phyloP scores from a whole-genome alignment of 768 basidiomycete species.

The Tylopilus felleus region DNA sequence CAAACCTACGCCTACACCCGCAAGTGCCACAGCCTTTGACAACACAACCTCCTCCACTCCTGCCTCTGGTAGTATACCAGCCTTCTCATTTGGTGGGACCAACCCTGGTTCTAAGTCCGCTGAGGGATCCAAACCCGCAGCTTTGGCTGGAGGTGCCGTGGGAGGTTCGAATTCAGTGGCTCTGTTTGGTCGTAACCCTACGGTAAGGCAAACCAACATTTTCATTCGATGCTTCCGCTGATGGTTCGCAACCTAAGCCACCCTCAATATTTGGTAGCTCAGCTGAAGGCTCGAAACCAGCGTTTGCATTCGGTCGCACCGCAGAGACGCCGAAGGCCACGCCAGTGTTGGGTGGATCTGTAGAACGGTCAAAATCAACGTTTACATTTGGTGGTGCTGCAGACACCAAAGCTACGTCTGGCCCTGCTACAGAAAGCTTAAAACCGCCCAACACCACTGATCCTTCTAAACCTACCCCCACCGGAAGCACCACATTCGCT shows the following conservation, averaged over 20 bases:
- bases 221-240: constrained; percentile 9
- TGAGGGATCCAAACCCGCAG: constrained; percentile 14
- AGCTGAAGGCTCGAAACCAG: constrained; percentile 7
- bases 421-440: neutral
- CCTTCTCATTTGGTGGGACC: constrained; percentile 21
- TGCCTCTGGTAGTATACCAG: constrained; percentile 8
- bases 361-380: neutral
- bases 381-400: neutral
- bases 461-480: neutral
- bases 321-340: neutral
- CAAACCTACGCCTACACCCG: constrained; percentile 13
- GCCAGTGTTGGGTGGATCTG: neutral
- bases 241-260: constrained; percentile 15
- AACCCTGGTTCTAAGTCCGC: constrained; percentile 13
- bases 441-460: neutral
- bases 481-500: constrained; percentile 10
- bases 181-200: constrained; percentile 5
- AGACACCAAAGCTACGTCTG: neutral
- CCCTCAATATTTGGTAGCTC: constrained; percentile 8
- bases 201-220: constrained; percentile 15
- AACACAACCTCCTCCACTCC: constrained; percentile 15
- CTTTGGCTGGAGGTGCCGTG: constrained; percentile 15
- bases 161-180: constrained; percentile 1
- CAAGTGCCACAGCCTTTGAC: constrained; percentile 16
- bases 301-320: constrained; percentile 5